Percentiles rank a stretch among this genome's conserved stretches.
phyloP scores from a whole-genome alignment of 805 yeast species.

The Metschnikowia cubensis region DNA sequence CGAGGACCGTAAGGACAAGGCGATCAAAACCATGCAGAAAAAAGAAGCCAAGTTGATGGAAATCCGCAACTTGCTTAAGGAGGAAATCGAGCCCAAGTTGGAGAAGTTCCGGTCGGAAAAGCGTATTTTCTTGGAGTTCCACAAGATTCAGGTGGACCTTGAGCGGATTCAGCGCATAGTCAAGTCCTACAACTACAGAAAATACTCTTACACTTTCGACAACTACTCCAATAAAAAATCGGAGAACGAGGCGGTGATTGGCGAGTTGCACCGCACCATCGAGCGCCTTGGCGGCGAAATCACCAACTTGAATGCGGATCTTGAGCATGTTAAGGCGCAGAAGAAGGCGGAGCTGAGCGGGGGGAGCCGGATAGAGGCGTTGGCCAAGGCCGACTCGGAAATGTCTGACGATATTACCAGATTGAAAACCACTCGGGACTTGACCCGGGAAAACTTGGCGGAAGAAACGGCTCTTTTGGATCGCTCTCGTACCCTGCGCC shows the following conservation, averaged over 20 bases:
- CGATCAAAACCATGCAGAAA: conserved; percentile 86
- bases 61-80: conserved; percentile 65
- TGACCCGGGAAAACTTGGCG: conserved; percentile 51
- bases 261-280: conserved; percentile 40
- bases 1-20: conserved; percentile 89
- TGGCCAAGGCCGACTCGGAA: conserved; percentile 39
- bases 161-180: conserved; percentile 73
- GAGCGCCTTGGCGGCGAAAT: conserved; percentile 54
- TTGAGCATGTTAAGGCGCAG: conserved; percentile 47
- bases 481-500: conserved; percentile 24
- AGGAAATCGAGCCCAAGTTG: conserved; percentile 91
- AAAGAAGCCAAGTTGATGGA: conserved; percentile 82
- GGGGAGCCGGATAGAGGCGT: conserved; percentile 55
- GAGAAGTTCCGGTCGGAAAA: conserved; percentile 78
- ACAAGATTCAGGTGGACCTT: conserved; percentile 74
- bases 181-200: conserved; percentile 68
- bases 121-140: conserved; percentile 78
- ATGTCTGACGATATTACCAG: conserved; percentile 60
- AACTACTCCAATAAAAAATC: conserved; percentile 42
- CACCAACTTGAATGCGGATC: conserved; percentile 53
- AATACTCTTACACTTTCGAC: conserved; percentile 37
- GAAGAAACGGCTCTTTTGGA: conserved; percentile 33
- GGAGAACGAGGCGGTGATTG: conserved; percentile 39
- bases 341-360: conserved; percentile 57
- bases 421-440: conserved; percentile 56